A percentile compares a stretch with the other conserved stretches of the same genome.
These are phyloP conservation scores for Blastomyces gilchristii DNA, from an alignment of 2,329 filamentous ascomycete species.

Conservation along the genomic window DNA sequence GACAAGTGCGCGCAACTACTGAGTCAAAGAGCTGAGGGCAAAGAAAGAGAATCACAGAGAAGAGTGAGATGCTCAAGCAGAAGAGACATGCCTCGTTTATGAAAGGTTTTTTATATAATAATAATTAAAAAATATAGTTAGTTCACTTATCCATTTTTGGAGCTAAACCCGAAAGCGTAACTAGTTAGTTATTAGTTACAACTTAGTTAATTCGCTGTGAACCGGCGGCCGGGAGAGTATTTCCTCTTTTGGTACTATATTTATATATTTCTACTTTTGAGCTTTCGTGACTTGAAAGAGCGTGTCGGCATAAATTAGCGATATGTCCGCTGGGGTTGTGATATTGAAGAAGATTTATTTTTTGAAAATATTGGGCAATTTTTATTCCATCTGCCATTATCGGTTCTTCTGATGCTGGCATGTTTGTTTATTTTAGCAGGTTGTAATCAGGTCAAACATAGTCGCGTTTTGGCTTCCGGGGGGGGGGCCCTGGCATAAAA, in stretches of 20 bases:
- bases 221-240: neutral
- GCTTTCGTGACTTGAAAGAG: too few relatives aligned
- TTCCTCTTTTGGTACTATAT: constrained; percentile 1
- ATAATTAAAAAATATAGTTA: too few relatives aligned
- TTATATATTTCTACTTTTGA: neutral
- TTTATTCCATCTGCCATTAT: neutral
- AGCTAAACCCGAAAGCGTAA: too few relatives aligned
- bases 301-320: neutral
- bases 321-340: neutral
- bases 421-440: neutral
- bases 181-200: too few relatives aligned
- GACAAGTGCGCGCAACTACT: too few relatives aligned
- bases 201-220: too few relatives aligned
- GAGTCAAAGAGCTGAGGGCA: too few relatives aligned
- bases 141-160: too few relatives aligned
- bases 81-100: too few relatives aligned
- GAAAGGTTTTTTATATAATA: too few relatives aligned
- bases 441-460: neutral
- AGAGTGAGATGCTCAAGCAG: too few relatives aligned
- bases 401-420: neutral
- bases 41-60: too few relatives aligned
- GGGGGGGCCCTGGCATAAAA: neutral
- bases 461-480: neutral
- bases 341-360: neutral
- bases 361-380: neutral